A percentile compares a stretch with the other conserved stretches of the same genome.
These are phyloP conservation scores for Populus simonii DNA, from an alignment of 345 rosid genomes.

Conservation along the genomic window DNA sequence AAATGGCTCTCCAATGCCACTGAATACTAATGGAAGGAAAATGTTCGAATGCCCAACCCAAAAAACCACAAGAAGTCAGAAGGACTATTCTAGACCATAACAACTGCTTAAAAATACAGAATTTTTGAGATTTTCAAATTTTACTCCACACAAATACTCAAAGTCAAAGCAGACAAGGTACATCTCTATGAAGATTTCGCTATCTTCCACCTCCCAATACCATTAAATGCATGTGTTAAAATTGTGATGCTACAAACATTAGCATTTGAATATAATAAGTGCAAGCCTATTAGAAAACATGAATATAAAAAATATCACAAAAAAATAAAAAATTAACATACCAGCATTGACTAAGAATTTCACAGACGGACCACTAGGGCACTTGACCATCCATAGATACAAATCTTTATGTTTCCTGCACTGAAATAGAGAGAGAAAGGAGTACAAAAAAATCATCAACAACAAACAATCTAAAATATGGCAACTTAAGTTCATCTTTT, in stretches of 20 bases:
- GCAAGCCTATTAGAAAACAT: not conserved
- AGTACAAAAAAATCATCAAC: not conserved
- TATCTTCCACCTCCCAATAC: not conserved
- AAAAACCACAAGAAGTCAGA: not conserved
- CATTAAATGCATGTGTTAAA: not conserved
- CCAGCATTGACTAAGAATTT: slow-evolving; percentile 96
- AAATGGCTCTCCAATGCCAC: not conserved
- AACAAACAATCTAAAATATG: not conserved
- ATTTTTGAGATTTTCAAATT: not conserved
- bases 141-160: not conserved
- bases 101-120: not conserved
- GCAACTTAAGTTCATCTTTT: not conserved
- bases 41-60: not conserved
- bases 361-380: slow-evolving; percentile 69
- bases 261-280: not conserved
- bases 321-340: slow-evolving; percentile 34
- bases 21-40: not conserved
- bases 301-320: not conserved
- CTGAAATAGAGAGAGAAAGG: slow-evolving; percentile 33
- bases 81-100: not conserved
- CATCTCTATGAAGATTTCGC: not conserved
- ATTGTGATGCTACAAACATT: not conserved
- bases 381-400: slow-evolving; percentile 86
- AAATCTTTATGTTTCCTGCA: slow-evolving; percentile 94
- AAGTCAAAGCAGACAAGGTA: not conserved